These are phyloP conservation scores for Trifolium subterraneum DNA, from an alignment of 306 rosid genomes.

Conservation along the genomic window DNA sequence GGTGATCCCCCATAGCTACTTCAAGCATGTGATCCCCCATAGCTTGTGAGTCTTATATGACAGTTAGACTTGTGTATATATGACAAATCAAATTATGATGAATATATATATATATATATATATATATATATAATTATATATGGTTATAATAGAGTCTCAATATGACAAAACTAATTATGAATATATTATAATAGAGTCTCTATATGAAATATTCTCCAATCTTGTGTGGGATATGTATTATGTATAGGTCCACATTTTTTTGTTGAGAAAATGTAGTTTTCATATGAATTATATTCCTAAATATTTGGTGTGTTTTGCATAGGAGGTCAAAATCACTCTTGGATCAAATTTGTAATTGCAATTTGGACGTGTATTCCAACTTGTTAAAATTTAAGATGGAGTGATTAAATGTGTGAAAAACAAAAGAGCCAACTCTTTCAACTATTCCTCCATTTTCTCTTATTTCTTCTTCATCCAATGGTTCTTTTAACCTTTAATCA, in stretches of 20 bases:
- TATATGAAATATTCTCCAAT: neutral
- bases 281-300: neutral
- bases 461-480: too few relatives aligned
- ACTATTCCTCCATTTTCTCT: too few relatives aligned
- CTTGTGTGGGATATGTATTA: constrained; percentile 2
- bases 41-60: neutral
- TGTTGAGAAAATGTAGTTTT: constrained; percentile 1
- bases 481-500: too few relatives aligned
- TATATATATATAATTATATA: too few relatives aligned
- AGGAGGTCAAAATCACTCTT: neutral
- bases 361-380: neutral
- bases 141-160: neutral
- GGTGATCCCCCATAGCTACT: neutral
- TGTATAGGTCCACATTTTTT: neutral
- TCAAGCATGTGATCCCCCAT: constrained; percentile 29
- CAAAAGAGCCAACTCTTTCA: too few relatives aligned
- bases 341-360: neutral
- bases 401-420: neutral
- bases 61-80: neutral
- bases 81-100: constrained; percentile 4
- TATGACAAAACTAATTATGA: constrained; percentile 1
- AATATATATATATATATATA: too few relatives aligned
- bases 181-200: neutral
- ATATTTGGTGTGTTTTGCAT: neutral
- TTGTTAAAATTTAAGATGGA: neutral